Percentiles rank a stretch among this genome's conserved stretches.
phyloP scores from a whole-genome alignment of 2,329 filamentous ascomycete genomes.

The Bipolaris bicolor region DNA sequence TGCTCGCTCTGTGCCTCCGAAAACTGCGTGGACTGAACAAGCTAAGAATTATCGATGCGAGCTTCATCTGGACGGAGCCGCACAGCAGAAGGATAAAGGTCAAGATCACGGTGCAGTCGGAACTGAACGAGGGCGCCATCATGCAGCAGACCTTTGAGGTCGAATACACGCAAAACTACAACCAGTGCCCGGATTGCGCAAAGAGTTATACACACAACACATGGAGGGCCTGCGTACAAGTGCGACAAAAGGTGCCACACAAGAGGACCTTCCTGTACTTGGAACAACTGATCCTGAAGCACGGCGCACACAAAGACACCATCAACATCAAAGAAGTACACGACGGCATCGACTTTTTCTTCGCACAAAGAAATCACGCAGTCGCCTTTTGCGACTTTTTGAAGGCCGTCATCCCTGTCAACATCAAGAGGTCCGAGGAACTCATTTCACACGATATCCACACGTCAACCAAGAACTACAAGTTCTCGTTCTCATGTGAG shows the following conservation, averaged over 20 bases:
- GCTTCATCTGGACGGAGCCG: constrained; percentile 97
- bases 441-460: constrained; percentile 93
- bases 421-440: constrained; percentile 84
- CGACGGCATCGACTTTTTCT: constrained; percentile 96
- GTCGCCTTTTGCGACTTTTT: constrained; percentile 93
- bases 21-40: constrained; percentile 86
- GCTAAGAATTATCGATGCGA: constrained; percentile 92
- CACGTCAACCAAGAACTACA: constrained; percentile 89
- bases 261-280: constrained; percentile 86
- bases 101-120: constrained; percentile 89
- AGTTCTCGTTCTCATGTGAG: constrained; percentile 89
- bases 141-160: constrained; percentile 96
- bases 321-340: constrained; percentile 98
- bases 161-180: constrained; percentile 85
- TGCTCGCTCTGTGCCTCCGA: constrained; percentile 88
- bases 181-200: constrained; percentile 85
- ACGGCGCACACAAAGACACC: constrained; percentile 78
- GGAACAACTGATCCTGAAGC: constrained; percentile 95
- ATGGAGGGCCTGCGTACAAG: constrained; percentile 91
- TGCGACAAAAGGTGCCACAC: constrained; percentile 95
- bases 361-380: constrained; percentile 84
- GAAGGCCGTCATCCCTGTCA: constrained; percentile 77
- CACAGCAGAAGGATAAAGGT: constrained; percentile 92
- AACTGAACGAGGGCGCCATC: constrained; percentile 69
- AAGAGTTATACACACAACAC: constrained; percentile 98